A percentile compares a stretch with the other conserved stretches of the same genome.
These are phyloP conservation scores for Xylariales sp. DNA, from an alignment of 2,329 filamentous ascomycete species.

Conservation along the genomic window DNA sequence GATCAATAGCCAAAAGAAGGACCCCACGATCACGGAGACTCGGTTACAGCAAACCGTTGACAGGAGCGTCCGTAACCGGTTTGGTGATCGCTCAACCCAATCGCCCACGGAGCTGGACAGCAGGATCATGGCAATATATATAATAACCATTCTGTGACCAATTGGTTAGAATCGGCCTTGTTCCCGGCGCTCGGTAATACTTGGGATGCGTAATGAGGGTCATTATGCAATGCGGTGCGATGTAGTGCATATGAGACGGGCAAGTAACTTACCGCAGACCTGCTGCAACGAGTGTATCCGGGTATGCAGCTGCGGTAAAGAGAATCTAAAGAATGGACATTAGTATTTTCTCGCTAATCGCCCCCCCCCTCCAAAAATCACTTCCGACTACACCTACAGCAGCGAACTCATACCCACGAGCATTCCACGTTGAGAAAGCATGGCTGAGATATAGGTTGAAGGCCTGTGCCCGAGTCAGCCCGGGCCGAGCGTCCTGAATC, in stretches of 20 bases:
- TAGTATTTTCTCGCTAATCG: background rate
- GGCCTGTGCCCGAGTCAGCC: conserved; percentile 52
- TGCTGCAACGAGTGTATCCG: conserved; percentile 55
- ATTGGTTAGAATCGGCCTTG: conserved; percentile 16
- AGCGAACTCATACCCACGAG: conserved; percentile 67
- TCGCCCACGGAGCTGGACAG: conserved; percentile 56
- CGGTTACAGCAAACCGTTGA: conserved; percentile 57
- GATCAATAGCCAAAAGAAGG: conserved; percentile 55
- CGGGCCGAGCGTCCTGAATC: conserved; percentile 1
- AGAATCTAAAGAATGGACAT: conserved; percentile 55
- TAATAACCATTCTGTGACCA: conserved; percentile 47
- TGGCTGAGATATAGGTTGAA: conserved; percentile 63
- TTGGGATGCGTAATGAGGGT: background rate
- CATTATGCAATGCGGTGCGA: background rate
- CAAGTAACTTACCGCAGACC: conserved; percentile 51
- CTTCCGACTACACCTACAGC: conserved; percentile 53
- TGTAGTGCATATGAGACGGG: background rate
- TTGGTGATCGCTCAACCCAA: conserved; percentile 55
- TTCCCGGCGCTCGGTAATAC: background rate
- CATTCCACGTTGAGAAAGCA: conserved; percentile 68
- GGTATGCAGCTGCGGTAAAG: conserved; percentile 63
- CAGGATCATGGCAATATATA: conserved; percentile 54
- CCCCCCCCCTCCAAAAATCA: too few species aligned
- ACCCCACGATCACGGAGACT: conserved; percentile 54
- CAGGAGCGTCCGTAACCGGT: conserved; percentile 55